Evolutionary conservation across 768 basidiomycete genomes (phyloP), one percentile per base, ranked within the genome.

Genomic region (Filobasidium wieringae): DNA sequence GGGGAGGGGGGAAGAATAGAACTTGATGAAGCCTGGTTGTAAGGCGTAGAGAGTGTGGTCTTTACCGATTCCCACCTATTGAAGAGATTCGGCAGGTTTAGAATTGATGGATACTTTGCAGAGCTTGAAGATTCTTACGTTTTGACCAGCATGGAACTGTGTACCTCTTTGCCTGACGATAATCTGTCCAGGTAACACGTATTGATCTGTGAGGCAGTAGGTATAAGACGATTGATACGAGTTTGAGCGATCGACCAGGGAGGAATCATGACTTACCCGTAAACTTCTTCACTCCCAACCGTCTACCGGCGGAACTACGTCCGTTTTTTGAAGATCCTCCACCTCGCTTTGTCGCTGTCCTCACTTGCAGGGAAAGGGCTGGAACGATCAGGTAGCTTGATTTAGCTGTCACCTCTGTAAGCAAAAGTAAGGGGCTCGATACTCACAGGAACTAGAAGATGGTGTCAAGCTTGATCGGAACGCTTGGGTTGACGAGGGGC

Each of bases 261-360:
- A 24, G 34, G 34, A 8, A 37, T 22, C 36, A 41, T 26, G 14
- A 69, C 80, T 58, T 63, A 87, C 93, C 92, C 63, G 89, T 91
- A 75, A 90, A 97, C 74, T 89, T 91, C 78, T 97, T 99, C 39
- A 97, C 78, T 65, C 95, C 95, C 30, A 99, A 77, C 24, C 95
- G 84, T 75, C 89, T 86, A 63, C 95, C 95, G 12, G 89, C 85
- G 0, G 90, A 91, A 60, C 88, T 86, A 59, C 93, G 84, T 66
- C 90, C 86, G 72, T 97, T 97, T 72, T 86, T 84, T 2, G 91
- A 86, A 7, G 86, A 88, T 37, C 95, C 95, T 66, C 92, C 93
- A 43, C 91, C 93, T 40, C 89, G 84, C 75, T 99, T 99, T 57
- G 95, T 96, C 33, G 95, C 91, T 12, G 86, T 93, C 69, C 93